Base-by-base conservation (phyloP, 2,329 filamentous ascomycete species). In the Grosmannia clavigera region DNA sequence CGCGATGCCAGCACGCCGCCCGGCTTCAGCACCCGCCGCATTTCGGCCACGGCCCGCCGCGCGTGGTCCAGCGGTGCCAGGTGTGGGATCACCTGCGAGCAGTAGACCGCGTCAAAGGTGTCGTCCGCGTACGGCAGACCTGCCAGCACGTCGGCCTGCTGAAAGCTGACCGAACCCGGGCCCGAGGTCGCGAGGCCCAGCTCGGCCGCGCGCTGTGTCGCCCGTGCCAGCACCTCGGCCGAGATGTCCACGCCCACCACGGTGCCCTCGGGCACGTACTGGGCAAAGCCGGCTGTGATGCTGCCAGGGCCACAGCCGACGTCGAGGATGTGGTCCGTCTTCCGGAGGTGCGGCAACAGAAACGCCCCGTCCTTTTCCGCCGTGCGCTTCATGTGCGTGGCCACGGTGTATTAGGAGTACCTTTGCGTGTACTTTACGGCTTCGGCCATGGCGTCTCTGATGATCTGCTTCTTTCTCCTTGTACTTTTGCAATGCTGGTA, bases 301-400 rank as follows among this genome's bases (percentile, higher is more conserved):
- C 74, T 78, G 2, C 77, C 78, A 0, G 77, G 75, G 0, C 77
- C 77, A 66, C 76, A 78, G 58, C 77, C 77, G 38, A 78, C 69
- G 62, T 79, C 76, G 58, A 79, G 73, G 54, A 79, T 69, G 25
- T 62, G 65, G 68, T 74, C 70, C 7, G 67, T 65, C 0, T 69
- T 65, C 48, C 71, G 69, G 48, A 80, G 69, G 58, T 73, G 67
- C 0, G 74, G 73, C 0, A 79, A 60, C 1, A 79, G 67, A 64
- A 76, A 73, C n/a, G 68, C 66, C 4, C 76, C 76, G 60, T 73
- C 74, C 33, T 72, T 72, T 33, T 76, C 70, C 5, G 71, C 75
- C 1, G 75, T 78, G 22, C 77, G 74, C 64, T 68, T 67, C 19
- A 67, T 67, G 65, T 77, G 75, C 12, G 68, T 73, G 40, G 69